Evolutionary conservation across 73 alveolate species (phyloP).

Genomic region (Tetrahymena malaccensis): DNA sequence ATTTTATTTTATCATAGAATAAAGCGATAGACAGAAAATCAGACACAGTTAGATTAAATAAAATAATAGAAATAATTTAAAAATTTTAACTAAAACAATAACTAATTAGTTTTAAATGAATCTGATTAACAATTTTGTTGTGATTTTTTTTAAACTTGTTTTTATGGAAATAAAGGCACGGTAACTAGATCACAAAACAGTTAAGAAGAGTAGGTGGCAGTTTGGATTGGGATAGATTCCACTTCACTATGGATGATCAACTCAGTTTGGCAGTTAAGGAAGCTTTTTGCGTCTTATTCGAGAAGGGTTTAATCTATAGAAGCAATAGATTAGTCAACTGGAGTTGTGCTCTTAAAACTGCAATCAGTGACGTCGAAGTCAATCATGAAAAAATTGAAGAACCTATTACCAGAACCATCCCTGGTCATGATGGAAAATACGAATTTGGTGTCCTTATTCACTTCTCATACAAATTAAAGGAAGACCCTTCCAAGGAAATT

Average conservation of each 20-base stretch:
- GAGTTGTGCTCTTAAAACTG: conserved; percentile 96
- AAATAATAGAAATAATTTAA: background rate
- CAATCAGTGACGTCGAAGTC: conserved; percentile 95
- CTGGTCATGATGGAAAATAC: conserved; percentile 81
- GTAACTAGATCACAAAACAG: conserved; percentile 75
- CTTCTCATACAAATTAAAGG: conserved; percentile 85
- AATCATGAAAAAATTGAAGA: conserved; percentile 65
- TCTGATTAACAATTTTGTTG: background rate
- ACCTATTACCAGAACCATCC: conserved; percentile 70
- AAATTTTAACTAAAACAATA: no score
- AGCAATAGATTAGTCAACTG: conserved; percentile 96
- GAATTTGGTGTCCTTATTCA: conserved; percentile 89
- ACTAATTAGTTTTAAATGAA: no score
- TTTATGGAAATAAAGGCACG: conserved; percentile 35
- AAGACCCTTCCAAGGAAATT: conserved; percentile 73
- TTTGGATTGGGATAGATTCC: conserved; percentile 88
- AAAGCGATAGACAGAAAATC: no score
- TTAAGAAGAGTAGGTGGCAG: conserved; percentile 86
- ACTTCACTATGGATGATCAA: conserved; percentile 84
- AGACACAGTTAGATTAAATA: no score
- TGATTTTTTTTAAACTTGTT: background rate
- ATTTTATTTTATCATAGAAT: no score
- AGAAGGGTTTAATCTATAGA: conserved; percentile 93
- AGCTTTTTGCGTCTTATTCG: conserved; percentile 88
- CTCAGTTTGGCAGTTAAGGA: conserved; percentile 71